phyloP scores from a whole-genome alignment of 1,139 yeast genomes.

The Hemisphaericaspora subhashii region DNA sequence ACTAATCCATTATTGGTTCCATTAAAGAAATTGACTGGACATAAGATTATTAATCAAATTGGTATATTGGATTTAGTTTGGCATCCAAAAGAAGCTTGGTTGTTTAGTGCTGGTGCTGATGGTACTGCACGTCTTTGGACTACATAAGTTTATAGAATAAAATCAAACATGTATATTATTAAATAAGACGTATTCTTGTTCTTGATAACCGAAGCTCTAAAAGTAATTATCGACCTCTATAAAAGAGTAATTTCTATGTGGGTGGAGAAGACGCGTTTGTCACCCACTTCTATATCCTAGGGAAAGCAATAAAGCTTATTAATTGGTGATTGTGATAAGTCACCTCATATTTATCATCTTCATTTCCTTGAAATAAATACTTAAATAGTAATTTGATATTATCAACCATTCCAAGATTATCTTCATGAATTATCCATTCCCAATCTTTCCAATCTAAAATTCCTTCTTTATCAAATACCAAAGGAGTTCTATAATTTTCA shows the following conservation, averaged over 20 bases:
- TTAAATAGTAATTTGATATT: conserved; percentile 35
- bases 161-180: conserved; percentile 1
- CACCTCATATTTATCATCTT: conserved; percentile 23
- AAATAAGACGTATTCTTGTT: conserved; percentile 4
- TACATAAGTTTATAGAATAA: conserved; percentile 39
- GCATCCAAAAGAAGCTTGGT: conserved; percentile 99
- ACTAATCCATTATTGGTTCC: conserved; percentile 96
- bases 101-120: conserved; percentile 97
- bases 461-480: conserved; percentile 38
- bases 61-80: conserved; percentile 91
- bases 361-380: conserved; percentile 25
- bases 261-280: not conserved
- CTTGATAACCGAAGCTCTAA: too few relatives aligned
- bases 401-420: conserved; percentile 47
- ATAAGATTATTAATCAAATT: conserved; percentile 70
- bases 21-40: conserved; percentile 92
- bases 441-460: conserved; percentile 46
- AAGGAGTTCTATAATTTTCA: conserved; percentile 26
- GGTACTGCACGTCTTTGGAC: conserved; percentile 97
- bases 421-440: conserved; percentile 39
- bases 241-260: too few relatives aligned
- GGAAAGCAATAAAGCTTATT: conserved; percentile 18
- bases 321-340: conserved; percentile 20
- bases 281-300: conserved; percentile 9
- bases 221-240: too few relatives aligned